Conservation (phyloP, 257 asterid species). For the Nicotiana sylvestris region DNA sequence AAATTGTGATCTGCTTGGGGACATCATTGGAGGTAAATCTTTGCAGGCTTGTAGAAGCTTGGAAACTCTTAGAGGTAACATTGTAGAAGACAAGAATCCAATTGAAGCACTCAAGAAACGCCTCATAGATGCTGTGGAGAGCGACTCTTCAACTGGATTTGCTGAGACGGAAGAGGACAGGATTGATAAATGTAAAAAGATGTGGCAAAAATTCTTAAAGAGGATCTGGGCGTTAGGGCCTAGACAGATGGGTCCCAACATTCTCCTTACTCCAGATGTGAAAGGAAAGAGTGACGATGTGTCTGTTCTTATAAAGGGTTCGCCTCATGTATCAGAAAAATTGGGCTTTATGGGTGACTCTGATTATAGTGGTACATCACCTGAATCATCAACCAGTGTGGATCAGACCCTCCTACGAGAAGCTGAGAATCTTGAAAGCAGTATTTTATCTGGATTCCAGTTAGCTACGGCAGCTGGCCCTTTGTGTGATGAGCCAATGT, state of each 20-base stretch:
- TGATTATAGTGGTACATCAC: slow-evolving; percentile 16
- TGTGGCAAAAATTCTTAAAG: slow-evolving; percentile 54
- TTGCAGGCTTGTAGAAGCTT: slow-evolving; percentile 51
- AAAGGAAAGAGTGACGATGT: slow-evolving; percentile 32
- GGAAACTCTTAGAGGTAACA: slow-evolving; percentile 54
- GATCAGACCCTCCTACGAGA: slow-evolving; percentile 46
- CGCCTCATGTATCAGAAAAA: slow-evolving; percentile 59
- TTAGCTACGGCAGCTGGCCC: slow-evolving; percentile 91
- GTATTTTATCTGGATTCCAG: slow-evolving; percentile 88
- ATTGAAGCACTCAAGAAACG: slow-evolving; percentile 64
- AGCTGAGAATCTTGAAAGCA: slow-evolving; percentile 76
- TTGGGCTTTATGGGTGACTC: slow-evolving; percentile 48
- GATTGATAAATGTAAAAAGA: slow-evolving; percentile 42
- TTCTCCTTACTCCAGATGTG: slow-evolving; percentile 59
- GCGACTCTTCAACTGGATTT: slow-evolving; percentile 35
- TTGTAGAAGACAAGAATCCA: slow-evolving; percentile 67
- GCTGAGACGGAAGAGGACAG: slow-evolving; percentile 51
- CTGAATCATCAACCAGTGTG: slow-evolving; percentile 26
- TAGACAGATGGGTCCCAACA: slow-evolving; percentile 80
- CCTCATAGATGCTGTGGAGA: slow-evolving; percentile 68
- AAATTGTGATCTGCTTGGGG: slow-evolving; percentile 66
- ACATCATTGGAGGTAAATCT: slow-evolving; percentile 74
- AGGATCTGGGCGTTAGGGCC: slow-evolving; percentile 98
- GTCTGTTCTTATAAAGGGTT: slow-evolving; percentile 64
- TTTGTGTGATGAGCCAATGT: slow-evolving; percentile 91